These are phyloP conservation scores for Danielozyma ontarioensis DNA, from an alignment of 805 yeast genomes.

Conservation along the genomic window DNA sequence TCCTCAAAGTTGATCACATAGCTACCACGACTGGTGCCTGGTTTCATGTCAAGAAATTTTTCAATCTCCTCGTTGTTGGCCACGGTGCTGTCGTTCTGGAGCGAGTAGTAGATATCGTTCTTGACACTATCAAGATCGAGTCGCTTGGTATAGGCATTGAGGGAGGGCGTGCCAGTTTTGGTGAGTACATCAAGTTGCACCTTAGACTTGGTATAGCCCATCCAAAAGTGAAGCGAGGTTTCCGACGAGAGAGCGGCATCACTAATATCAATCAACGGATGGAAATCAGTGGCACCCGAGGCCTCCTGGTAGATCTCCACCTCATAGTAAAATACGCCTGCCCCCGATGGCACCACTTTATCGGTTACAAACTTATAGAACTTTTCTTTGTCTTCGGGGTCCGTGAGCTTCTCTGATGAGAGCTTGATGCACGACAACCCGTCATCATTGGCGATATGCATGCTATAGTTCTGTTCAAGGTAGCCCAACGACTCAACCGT, in stretches of 20 bases:
- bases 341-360: constrained; percentile 23
- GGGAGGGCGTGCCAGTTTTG: neutral
- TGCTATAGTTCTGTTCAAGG: constrained; percentile 18
- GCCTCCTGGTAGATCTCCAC: constrained; percentile 31
- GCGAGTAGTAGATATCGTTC: constrained; percentile 17
- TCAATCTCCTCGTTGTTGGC: constrained; percentile 14
- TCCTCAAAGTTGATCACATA: constrained; percentile 38
- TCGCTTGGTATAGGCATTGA: constrained; percentile 1
- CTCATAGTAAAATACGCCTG: constrained; percentile 39
- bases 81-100: constrained; percentile 4
- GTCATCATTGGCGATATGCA: constrained; percentile 17
- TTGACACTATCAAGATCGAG: constrained; percentile 28
- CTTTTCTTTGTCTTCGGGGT: constrained; percentile 9
- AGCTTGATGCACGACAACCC: constrained; percentile 30
- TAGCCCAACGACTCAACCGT: constrained; percentile 17
- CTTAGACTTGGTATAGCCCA: constrained; percentile 29
- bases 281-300: constrained; percentile 24
- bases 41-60: constrained; percentile 25
- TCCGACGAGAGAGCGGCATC: constrained; percentile 31
- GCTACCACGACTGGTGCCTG: constrained; percentile 38
- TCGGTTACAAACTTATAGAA: constrained; percentile 36
- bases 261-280: constrained; percentile 27
- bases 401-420: constrained; percentile 4
- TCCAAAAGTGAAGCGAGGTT: constrained; percentile 24
- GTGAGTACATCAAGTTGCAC: neutral